A percentile compares a stretch with the other conserved stretches of the same genome.
Conservation (phyloP, 768 basidiomycete genomes). For the Boletus edulis region DNA sequence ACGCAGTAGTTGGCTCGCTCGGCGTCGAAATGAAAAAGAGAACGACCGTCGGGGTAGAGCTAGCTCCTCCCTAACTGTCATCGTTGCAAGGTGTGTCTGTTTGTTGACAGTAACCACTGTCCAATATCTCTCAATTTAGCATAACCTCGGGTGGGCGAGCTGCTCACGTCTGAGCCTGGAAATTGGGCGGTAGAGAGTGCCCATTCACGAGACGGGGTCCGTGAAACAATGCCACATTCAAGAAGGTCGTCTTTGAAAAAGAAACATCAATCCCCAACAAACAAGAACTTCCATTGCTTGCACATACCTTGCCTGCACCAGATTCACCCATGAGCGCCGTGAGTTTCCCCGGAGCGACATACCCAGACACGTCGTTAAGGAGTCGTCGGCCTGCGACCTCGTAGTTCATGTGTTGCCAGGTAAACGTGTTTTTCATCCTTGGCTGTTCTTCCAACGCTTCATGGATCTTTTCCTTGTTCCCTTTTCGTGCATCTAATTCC, state of each 20-base stretch:
- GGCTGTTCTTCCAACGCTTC: constrained; percentile 36
- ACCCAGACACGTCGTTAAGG: constrained; percentile 74
- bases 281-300: background rate
- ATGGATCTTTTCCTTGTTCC: constrained; percentile 20
- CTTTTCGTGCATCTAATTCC: constrained; percentile 2
- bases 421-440: constrained; percentile 59
- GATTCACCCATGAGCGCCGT: constrained; percentile 76
- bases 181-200: constrained; percentile 43
- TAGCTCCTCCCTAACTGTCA: constrained; percentile 81
- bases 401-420: constrained; percentile 75
- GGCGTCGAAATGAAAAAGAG: constrained; percentile 76
- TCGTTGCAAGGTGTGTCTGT: constrained; percentile 75
- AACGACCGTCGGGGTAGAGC: constrained; percentile 83
- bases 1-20: constrained; percentile 66
- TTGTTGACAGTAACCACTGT: constrained; percentile 83
- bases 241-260: constrained; percentile 42
- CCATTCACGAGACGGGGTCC: constrained; percentile 47
- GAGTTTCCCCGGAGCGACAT: constrained; percentile 75
- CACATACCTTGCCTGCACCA: constrained; percentile 44
- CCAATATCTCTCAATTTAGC: background rate
- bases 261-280: background rate
- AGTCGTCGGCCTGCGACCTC: constrained; percentile 56
- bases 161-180: constrained; percentile 52
- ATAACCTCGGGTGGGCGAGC: background rate
- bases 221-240: constrained; percentile 45